Percentiles rank a stretch among this genome's conserved stretches.
These are phyloP conservation scores for Cladosporium velox DNA, from an alignment of 2,329 filamentous ascomycete genomes.

Conservation along the genomic window DNA sequence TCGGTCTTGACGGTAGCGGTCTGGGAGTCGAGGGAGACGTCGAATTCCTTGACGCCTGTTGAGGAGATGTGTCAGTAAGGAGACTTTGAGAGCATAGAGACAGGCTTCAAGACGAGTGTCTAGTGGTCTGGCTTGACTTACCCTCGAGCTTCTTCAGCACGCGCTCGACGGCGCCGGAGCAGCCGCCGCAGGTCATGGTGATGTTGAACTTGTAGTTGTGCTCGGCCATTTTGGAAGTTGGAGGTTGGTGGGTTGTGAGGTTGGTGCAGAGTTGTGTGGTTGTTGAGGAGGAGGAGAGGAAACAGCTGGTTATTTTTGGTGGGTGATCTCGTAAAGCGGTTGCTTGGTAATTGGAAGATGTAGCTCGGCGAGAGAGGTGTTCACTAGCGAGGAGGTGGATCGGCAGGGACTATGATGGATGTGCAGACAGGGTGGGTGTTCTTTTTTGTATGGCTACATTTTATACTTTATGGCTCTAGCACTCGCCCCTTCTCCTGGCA, in stretches of 20 bases:
- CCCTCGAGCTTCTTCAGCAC: conserved; percentile 74
- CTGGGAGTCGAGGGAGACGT: conserved; percentile 84
- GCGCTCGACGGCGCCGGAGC: conserved; percentile 89
- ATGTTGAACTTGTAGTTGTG: conserved; percentile 97
- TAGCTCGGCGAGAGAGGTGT: conserved; percentile 7
- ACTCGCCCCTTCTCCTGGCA: neutral
- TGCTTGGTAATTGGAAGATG: conserved; percentile 7
- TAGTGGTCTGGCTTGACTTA: neutral
- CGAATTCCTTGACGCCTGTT: conserved; percentile 80
- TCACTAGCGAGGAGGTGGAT: conserved; percentile 2
- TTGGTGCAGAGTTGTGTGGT: neutral
- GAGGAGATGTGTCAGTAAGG: neutral
- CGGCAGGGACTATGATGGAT: conserved; percentile 1
- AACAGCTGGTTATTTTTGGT: neutral
- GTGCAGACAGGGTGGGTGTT: neutral
- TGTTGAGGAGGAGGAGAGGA: neutral
- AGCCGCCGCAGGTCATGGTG: conserved; percentile 91
- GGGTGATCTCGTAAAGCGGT: neutral
- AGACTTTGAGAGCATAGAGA: neutral
- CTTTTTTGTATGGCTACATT: neutral
- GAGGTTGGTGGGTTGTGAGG: neutral
- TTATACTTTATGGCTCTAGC: neutral
- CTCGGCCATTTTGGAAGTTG: conserved; percentile 61
- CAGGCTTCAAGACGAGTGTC: too few relatives aligned
- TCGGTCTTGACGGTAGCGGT: conserved; percentile 75